A percentile compares a stretch with the other conserved stretches of the same genome.
phyloP scores from a whole-genome alignment of 2,329 filamentous ascomycete species.

The Cercospora citrullina region DNA sequence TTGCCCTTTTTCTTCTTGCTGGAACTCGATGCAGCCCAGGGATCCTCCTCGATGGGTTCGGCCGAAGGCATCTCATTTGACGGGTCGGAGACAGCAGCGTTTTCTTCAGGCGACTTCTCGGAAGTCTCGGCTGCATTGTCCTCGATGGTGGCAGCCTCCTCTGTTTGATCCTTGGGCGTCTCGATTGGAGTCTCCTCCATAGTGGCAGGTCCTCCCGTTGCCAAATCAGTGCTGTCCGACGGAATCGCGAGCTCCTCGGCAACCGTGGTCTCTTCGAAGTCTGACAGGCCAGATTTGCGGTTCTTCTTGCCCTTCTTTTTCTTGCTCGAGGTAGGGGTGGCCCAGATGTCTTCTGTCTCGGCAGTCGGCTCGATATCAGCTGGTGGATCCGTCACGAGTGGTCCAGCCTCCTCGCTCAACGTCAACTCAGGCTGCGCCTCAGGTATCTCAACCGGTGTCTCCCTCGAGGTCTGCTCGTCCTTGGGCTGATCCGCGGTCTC shows the following conservation, averaged over 20 bases:
- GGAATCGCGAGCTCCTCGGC: no score
- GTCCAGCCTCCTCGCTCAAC: background rate
- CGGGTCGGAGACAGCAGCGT: background rate
- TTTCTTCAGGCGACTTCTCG: background rate
- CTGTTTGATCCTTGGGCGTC: background rate
- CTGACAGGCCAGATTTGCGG: background rate
- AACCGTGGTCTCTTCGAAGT: background rate
- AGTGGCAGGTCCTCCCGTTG: background rate
- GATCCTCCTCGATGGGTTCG: background rate
- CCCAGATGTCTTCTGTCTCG: constrained; percentile 25
- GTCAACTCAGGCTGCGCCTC: background rate
- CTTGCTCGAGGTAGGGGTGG: constrained; percentile 32
- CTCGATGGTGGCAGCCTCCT: background rate
- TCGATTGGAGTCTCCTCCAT: background rate
- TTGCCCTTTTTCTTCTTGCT: constrained; percentile 1
- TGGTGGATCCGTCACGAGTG: background rate
- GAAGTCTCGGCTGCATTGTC: background rate
- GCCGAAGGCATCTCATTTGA: background rate
- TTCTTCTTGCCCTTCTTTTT: constrained; percentile 31
- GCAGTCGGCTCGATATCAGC: background rate
- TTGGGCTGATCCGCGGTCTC: background rate
- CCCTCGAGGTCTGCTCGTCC: background rate
- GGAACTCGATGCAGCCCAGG: background rate
- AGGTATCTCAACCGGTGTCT: background rate
- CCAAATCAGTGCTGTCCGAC: no score